Evolutionary conservation across 139 green algal genomes (phyloP), one percentile per base, ranked within the genome.

Genomic region (Deuterostichococcus epilithicus): DNA sequence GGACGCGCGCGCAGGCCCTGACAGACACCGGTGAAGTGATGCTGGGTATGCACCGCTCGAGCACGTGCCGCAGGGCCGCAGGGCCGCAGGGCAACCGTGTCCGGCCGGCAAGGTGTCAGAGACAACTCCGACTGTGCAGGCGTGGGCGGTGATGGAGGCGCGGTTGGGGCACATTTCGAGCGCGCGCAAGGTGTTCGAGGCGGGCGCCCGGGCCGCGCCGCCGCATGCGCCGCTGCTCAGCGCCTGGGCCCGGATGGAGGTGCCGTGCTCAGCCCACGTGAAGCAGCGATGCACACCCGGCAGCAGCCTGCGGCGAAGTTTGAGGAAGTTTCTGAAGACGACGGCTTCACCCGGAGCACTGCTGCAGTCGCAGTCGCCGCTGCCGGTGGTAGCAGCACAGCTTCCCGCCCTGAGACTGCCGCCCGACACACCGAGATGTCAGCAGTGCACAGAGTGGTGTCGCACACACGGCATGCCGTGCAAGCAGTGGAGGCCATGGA

Each of bases 131-230:
- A n/a, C n/a, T n/a, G 13, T 63, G 32, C 72, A 76, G 63, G 83
- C 77, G 1, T 81, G 76, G 80, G 83, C 59, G 15, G 8, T 76
- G 36, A 72, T 86, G 69, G 81, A 90, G 69, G 92, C 86, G 88
- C 68, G 73, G 63, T 60, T 77, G n/a, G 89, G 89, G 32, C 72
- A 81, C 67, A 84, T 73, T 28, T 26, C 47, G 0, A 33, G 59
- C 1, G 84, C 86, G 0, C 80, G 79, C 26, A 25, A 76, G 39
- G 69, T 86, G 35, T 93, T 87, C 45, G 35, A 83, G 71, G 8
- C 37, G 71, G 86, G 65, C 1, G 47, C 68, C 1, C 68, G 72
- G 0, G 35, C 75, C 28, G 39, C 42, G 68, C 72, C 68, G 6
- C 73, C 79, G 0, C 70, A 80, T 23, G 77, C 83, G 26, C 79